phyloP scores from a whole-genome alignment of 164 flowering plant species.

The Umbilicus rupestris region DNA sequence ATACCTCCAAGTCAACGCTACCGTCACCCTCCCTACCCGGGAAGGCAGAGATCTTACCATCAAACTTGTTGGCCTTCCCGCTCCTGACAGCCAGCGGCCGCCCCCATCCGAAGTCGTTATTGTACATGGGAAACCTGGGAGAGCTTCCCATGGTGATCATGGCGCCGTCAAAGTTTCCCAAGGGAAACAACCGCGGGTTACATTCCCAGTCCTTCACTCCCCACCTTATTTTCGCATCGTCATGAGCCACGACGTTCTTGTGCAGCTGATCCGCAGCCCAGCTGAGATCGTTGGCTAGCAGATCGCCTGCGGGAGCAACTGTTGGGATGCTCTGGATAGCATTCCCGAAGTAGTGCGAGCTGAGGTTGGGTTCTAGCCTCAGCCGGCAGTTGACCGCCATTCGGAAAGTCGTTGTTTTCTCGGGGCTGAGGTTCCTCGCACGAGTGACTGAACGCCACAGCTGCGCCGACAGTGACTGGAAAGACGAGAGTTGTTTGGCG shows the following conservation, averaged over 20 bases:
- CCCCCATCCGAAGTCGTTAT: constrained; percentile 74
- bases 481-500: constrained; percentile 43
- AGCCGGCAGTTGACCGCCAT: constrained; percentile 93
- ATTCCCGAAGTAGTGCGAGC: constrained; percentile 75
- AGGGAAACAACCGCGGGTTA: constrained; percentile 42
- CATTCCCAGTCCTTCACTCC: constrained; percentile 45
- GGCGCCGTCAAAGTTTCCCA: constrained; percentile 58
- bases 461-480: constrained; percentile 70
- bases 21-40: constrained; percentile 55
- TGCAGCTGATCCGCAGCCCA: constrained; percentile 46
- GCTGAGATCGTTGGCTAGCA: constrained; percentile 26
- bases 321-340: constrained; percentile 71
- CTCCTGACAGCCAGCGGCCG: constrained; percentile 53
- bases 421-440: constrained; percentile 35
- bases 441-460: constrained; percentile 82
- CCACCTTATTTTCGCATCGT: constrained; percentile 35
- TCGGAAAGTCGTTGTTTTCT: constrained; percentile 56
- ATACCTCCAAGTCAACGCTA: constrained; percentile 62
- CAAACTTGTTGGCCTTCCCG: constrained; percentile 57
- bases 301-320: constrained; percentile 31
- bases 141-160: constrained; percentile 68
- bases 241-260: constrained; percentile 38
- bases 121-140: constrained; percentile 65
- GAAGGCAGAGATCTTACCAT: constrained; percentile 63
- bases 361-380: constrained; percentile 53